Evolutionary conservation across 176 grass and related monocot species (phyloP).

Genomic region (Musa acuminata): DNA sequence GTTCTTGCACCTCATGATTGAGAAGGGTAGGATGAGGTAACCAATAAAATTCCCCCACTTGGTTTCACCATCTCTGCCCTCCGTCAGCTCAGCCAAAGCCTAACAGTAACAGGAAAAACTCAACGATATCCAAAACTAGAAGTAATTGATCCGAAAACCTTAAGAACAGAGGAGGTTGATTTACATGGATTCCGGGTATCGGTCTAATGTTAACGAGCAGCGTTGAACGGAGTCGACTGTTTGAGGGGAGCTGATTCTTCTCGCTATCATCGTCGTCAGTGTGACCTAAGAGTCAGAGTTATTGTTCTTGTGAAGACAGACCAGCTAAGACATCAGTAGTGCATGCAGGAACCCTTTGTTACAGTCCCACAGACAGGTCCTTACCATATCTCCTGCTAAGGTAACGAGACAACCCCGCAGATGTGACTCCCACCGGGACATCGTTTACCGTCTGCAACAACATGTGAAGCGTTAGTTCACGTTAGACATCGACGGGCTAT

Average conservation of each 20-base stretch:
- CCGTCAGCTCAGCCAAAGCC: constrained; percentile 69
- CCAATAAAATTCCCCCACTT: constrained; percentile 72
- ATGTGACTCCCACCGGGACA: constrained; percentile 66
- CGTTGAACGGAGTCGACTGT: constrained; percentile 38
- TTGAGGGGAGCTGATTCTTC: constrained; percentile 20
- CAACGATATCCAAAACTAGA: too few relatives aligned
- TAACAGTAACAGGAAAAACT: constrained; percentile 19
- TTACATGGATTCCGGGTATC: constrained; percentile 61
- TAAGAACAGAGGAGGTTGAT: not conserved
- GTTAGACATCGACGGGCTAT: too few relatives aligned
- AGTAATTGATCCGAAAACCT: not conserved
- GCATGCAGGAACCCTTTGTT: not conserved
- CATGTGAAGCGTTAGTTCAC: too few relatives aligned
- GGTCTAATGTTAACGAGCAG: constrained; percentile 78
- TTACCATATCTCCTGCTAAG: constrained; percentile 52
- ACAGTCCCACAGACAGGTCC: not conserved
- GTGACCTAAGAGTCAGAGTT: not conserved
- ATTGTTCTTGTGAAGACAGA: too few relatives aligned
- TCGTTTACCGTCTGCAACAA: constrained; percentile 75
- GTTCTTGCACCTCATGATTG: constrained; percentile 40
- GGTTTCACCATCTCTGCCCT: constrained; percentile 16
- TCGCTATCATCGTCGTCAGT: constrained; percentile 11
- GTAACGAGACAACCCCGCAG: constrained; percentile 56
- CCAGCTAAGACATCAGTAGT: not conserved
- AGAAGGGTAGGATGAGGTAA: constrained; percentile 49